Conservation (phyloP, 2,329 filamentous ascomycete genomes). For the Ophiognomonia clavigignenti-juglandacearum region DNA sequence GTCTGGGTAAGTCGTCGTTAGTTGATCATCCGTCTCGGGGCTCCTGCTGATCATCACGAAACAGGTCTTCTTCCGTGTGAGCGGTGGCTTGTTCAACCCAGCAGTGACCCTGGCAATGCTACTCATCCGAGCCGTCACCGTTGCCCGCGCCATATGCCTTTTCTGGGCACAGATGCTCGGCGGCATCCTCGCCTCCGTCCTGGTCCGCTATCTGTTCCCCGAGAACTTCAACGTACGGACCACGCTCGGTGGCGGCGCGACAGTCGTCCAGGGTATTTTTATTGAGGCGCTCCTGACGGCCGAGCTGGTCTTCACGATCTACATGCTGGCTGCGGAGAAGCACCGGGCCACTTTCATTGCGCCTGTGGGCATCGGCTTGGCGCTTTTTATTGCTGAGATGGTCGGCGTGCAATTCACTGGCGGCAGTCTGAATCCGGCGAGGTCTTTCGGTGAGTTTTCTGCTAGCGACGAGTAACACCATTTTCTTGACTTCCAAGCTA, state of each 20-base stretch:
- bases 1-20: slow-evolving; percentile 32
- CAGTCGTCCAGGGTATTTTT: slow-evolving; percentile 40
- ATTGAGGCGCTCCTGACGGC: slow-evolving; percentile 45
- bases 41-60: background rate
- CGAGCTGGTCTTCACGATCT: slow-evolving; percentile 43
- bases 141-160: slow-evolving; percentile 40
- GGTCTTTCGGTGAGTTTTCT: slow-evolving; percentile 23
- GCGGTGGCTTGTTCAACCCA: slow-evolving; percentile 36
- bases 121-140: slow-evolving; percentile 42
- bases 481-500: background rate
- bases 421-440: slow-evolving; percentile 20
- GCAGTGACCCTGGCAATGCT: slow-evolving; percentile 46
- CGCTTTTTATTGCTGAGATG: slow-evolving; percentile 40
- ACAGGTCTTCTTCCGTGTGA: slow-evolving; percentile 41
- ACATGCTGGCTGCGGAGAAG: slow-evolving; percentile 48
- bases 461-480: background rate
- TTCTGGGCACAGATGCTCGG: slow-evolving; percentile 47
- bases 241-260: slow-evolving; percentile 33
- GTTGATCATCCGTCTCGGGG: background rate
- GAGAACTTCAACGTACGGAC: slow-evolving; percentile 38
- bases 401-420: slow-evolving; percentile 44
- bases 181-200: slow-evolving; percentile 36
- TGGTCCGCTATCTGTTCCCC: slow-evolving; percentile 38
- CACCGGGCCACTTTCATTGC: slow-evolving; percentile 43
- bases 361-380: slow-evolving; percentile 42